Percentiles rank a stretch among this genome's conserved stretches.
These are phyloP conservation scores for Chlorella vulgaris DNA, from an alignment of 139 green algal species.

Conservation along the genomic window DNA sequence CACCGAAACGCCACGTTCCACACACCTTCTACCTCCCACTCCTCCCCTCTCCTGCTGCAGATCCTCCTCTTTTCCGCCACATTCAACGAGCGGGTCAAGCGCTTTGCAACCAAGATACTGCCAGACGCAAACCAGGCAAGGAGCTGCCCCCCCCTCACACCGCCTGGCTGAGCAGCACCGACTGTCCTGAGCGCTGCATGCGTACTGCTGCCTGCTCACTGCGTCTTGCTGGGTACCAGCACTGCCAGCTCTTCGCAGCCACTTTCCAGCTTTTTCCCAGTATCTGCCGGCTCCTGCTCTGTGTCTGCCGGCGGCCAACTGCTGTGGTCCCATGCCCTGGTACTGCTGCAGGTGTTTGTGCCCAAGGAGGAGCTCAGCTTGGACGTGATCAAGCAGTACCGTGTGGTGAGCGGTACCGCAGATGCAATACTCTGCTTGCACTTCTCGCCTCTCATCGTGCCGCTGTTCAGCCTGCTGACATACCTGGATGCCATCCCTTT, in stretches of 20 bases:
- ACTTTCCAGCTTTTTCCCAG: neutral
- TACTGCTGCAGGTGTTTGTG: constrained; percentile 80
- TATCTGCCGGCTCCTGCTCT: neutral
- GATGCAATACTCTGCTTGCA: neutral
- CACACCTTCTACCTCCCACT: neutral
- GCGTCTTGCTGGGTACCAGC: neutral
- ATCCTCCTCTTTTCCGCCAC: constrained; percentile 95
- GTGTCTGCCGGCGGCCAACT: too few species aligned
- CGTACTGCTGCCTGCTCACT: neutral
- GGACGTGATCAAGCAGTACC: constrained; percentile 98
- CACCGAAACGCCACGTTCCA: neutral
- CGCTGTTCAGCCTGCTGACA: too few species aligned
- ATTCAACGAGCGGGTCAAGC: constrained; percentile 93
- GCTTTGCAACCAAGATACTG: constrained; percentile 82
- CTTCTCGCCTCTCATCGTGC: neutral
- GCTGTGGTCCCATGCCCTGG: too few species aligned
- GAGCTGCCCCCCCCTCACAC: too few species aligned
- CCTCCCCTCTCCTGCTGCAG: constrained; percentile 42
- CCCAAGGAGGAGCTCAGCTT: constrained; percentile 91
- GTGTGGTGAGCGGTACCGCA: constrained; percentile 66
- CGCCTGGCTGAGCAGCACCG: too few species aligned
- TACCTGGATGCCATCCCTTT: too few species aligned
- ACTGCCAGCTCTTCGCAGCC: too few species aligned
- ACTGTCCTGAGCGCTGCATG: too few species aligned
- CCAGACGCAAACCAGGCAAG: constrained; percentile 72